Evolutionary conservation across 176 grass and related monocot genomes (phyloP), one percentile per base, ranked within the genome.

Genomic region (Triticum timopheevii): DNA sequence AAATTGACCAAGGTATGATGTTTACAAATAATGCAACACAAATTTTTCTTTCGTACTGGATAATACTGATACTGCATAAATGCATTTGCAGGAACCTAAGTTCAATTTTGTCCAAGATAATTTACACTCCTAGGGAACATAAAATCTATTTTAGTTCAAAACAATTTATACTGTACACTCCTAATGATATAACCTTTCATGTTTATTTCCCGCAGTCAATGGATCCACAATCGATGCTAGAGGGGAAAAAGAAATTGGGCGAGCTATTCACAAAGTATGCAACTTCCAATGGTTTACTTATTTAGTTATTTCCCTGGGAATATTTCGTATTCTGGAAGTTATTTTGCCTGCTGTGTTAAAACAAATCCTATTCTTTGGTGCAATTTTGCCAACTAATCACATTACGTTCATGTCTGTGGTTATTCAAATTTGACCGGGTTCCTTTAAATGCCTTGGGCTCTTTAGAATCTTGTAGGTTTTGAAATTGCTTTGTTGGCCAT

Each of bases 181-280:
- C 4, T 65, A 73, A 63, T 56, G 24, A 12, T 47, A 28, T 59
- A 47, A 27, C 8, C 68, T 58, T 47, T 76, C 58, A 23, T 69
- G 12, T 61, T 84, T 81, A 61, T 86, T 49, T 80, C 3, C 35
- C 69, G 30, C 84, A 95, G 96, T 84, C 89, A 69, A 88, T 74
- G 84, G 87, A 93, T 89, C 88, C 93, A 42, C 68, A 84, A 45
- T 85, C 91, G 47, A 20, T 90, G 62, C 23, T 85, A 33, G 78
- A 91, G 44, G 89, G 87, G 24, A 85, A 76, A 61, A 73, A 62
- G 74, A 91, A 87, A 81, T 76, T 98, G 88, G 84, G 88, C 1
- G 79, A 83, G 61, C 69, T 98, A 49, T 96, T 96, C 76, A 69
- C 79, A 25, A 96, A 91, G 97, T 99, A 91, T 73, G 82, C 35